Conservation (phyloP, 805 yeast species). For the Lipomyces oligophaga region DNA sequence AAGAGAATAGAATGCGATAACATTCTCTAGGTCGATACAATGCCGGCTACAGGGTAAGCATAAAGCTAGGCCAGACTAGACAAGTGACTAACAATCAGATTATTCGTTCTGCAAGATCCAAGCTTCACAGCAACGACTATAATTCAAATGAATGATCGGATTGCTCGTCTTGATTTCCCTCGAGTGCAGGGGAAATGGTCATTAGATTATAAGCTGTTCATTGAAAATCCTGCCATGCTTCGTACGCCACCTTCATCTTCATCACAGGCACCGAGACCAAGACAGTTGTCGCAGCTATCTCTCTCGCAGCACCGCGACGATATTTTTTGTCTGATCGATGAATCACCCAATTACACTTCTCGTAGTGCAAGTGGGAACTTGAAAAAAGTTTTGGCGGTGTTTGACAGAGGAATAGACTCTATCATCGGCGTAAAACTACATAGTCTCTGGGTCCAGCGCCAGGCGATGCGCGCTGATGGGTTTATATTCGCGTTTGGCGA, state of each 20-base stretch:
- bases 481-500: conserved; percentile 51
- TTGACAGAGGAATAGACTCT: conserved; percentile 55
- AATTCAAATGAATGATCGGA: conserved; percentile 63
- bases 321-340: conserved; percentile 35
- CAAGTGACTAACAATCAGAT: conserved; percentile 12
- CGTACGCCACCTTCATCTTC: conserved; percentile 2
- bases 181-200: conserved; percentile 60
- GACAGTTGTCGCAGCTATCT: conserved; percentile 35
- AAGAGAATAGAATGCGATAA: too few relatives aligned
- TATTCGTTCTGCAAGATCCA: conserved; percentile 16
- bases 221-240: conserved; percentile 51
- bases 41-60: too few relatives aligned
- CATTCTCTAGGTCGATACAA: too few relatives aligned
- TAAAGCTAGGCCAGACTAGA: too few relatives aligned
- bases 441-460: conserved; percentile 67
- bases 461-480: conserved; percentile 72
- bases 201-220: conserved; percentile 62
- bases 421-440: conserved; percentile 57
- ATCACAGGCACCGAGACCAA: conserved; percentile 7
- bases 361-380: background rate
- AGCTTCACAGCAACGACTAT: conserved; percentile 43
- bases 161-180: conserved; percentile 67
- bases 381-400: conserved; percentile 37
- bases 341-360: conserved; percentile 28
- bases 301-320: conserved; percentile 34